Base-by-base conservation (phyloP, 108 stramenopile genomes). In the Pseudonitzschia delicatissima region DNA sequence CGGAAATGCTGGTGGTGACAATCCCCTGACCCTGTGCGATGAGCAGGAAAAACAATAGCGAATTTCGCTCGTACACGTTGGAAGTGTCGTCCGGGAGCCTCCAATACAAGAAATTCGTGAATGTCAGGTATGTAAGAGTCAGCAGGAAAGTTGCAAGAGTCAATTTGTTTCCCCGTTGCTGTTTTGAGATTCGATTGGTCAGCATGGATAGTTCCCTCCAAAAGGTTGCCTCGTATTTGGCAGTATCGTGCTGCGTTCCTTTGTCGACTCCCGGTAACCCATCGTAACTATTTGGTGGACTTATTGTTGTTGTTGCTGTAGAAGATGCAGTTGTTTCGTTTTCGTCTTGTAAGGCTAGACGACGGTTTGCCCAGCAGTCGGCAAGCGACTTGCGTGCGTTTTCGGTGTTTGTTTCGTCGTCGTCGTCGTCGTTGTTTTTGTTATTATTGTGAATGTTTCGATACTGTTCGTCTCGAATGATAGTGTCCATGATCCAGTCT, bases 401-500 rank as follows among this genome's bases (percentile, higher is more conserved):
- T 35, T 61, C 60, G 35, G 35, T 20, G 32, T 55, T 37, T 9
- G 21, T 39, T 6, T 39, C 37, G 11, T 39, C 37, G 47, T 21
- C 47, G 6, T 23, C 23, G 13, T 18, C 47, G 20, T 3, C 11
- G 37, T 11, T 39, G 37, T 11, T 39, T 39, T 39, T 39, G 8
- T 39, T 39, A 3, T 32, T 61, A 33, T 11, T 11, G 37, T 39
- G 8, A 11, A 39, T 39, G 37, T 48, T n/a, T 61, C 33, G 67
- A 17, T 9, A 44, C 44, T 39, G 60, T 28, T 55, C 69, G 62
- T 69, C 72, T 0, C 4, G 68, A 20, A 73, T 80, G 33, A 92
- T 84, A 8, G 77, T 67, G 68, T 92, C 91, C 87, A 88, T 87
- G 3, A 92, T 77, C 91, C 91, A 92, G 71, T 92, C 91, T 0